These are phyloP conservation scores for Pilatotrama ljubarskyi DNA, from an alignment of 768 basidiomycete genomes.

Conservation along the genomic window DNA sequence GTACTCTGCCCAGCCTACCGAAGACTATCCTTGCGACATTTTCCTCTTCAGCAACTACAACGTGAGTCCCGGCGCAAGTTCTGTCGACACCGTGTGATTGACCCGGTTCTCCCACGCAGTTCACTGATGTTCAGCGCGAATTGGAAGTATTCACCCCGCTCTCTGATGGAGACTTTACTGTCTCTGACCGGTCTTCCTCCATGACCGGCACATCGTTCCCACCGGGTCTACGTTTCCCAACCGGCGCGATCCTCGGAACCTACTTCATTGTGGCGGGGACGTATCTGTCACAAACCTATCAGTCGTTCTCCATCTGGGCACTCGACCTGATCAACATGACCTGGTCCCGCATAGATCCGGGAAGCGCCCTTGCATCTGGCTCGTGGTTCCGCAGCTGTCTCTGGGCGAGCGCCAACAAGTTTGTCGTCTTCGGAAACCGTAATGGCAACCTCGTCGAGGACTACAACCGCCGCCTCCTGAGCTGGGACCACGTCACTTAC, in stretches of 20 bases:
- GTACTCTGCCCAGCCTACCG: constrained; percentile 70
- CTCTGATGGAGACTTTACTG: constrained; percentile 71
- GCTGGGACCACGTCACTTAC: constrained; percentile 90
- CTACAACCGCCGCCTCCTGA: constrained; percentile 86
- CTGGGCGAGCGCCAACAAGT: constrained; percentile 82
- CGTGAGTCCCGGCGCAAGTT: constrained; percentile 44
- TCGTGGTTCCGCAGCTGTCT: constrained; percentile 95
- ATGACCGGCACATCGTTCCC: constrained; percentile 86
- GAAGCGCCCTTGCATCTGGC: constrained; percentile 79
- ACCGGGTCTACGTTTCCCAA: constrained; percentile 94
- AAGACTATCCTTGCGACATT: constrained; percentile 82
- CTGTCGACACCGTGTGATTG: constrained; percentile 6
- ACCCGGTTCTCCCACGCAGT: constrained; percentile 46
- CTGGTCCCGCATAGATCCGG: constrained; percentile 89
- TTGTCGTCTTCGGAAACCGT: constrained; percentile 89
- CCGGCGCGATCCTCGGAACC: constrained; percentile 87
- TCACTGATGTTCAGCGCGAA: constrained; percentile 93
- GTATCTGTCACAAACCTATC: constrained; percentile 91
- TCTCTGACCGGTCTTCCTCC: constrained; percentile 74
- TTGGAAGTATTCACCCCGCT: constrained; percentile 88
- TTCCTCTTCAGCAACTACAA: constrained; percentile 97
- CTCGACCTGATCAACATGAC: constrained; percentile 81
- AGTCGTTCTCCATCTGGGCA: constrained; percentile 96
- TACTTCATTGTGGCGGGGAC: constrained; percentile 95
- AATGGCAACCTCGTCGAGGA: constrained; percentile 88